Evolutionary conservation across 1,284 basidiomycete genomes (phyloP), one percentile per base, ranked within the genome.

Genomic region (Austroboletus novae-zelandiae): DNA sequence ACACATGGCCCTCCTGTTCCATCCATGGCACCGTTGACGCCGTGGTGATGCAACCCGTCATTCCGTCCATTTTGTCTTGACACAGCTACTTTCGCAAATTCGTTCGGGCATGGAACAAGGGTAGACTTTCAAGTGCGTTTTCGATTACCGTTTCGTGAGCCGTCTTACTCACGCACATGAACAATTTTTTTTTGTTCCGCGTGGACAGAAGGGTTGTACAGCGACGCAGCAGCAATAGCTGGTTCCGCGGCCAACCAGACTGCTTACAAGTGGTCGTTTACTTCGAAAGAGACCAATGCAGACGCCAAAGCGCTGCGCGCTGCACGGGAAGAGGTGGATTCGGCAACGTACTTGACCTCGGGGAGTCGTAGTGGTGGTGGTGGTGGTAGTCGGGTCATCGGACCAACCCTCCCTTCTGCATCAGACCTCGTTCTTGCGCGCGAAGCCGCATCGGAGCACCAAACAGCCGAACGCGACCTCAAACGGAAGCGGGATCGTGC

Each of bases 21-120:
- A 11, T 30, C 18, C n/a, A 13, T 35, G 17, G 43, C 43, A 17
- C 30, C 31, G 35, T 50, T 53, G 53, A 51, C 40, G 11, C 4
- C 34, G 8, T 35, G 43, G 13, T 14, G 6, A 40, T 17, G 7
- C 15, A 14, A 30, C n/a, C 25, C 27, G 9, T n/a, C 25, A 2
- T 23, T 20, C 40, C 27, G 27, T 27, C 27, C 27, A 8, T 27
- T 27, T 5, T 27, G 7, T 8, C 14, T 34, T 8, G 8, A 15
- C 55, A 55, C 64, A 89, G 88, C 61, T 90, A 91, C 64, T 91
- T 91, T 64, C 84, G 83, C 61, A 91, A 89, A 69, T 91, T 91
- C 59, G 81, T 89, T 40, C 89, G 89, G 79, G 80, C 80, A 30
- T 91, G 89, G 89, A 91, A 91, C 64, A 76, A 77, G 66, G 86